Evolutionary conservation across 805 yeast genomes (phyloP).

Genomic region (Debaryomyces prosopidis): DNA sequence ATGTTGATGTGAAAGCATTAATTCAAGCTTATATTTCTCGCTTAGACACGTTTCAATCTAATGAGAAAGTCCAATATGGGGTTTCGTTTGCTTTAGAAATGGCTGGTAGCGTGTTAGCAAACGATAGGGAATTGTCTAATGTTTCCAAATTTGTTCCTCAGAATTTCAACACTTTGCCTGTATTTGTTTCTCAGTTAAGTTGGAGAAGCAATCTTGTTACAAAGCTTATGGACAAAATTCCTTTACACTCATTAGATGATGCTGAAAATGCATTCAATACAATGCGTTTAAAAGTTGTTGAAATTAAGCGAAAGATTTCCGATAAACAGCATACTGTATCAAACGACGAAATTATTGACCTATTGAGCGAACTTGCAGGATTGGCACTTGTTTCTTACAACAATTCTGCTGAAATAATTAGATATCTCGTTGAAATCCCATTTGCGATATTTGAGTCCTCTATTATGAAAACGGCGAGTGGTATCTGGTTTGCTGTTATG

Average conservation of each 20-base stretch:
- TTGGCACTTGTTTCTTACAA: slow-evolving; percentile 30
- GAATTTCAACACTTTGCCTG: slow-evolving; percentile 61
- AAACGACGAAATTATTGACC: slow-evolving; percentile 32
- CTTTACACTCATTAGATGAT: slow-evolving; percentile 26
- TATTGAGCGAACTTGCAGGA: slow-evolving; percentile 48
- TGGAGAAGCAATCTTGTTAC: slow-evolving; percentile 56
- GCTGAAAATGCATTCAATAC: slow-evolving; percentile 26
- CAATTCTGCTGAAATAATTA: slow-evolving; percentile 47
- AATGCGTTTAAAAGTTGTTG: slow-evolving; percentile 25
- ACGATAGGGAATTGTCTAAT: slow-evolving; percentile 64
- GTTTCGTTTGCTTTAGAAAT: slow-evolving; percentile 87
- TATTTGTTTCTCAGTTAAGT: slow-evolving; percentile 72
- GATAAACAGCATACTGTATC: slow-evolving; percentile 9
- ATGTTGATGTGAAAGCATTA: slow-evolving; percentile 74
- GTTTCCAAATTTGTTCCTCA: slow-evolving; percentile 38
- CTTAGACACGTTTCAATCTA: slow-evolving; percentile 28
- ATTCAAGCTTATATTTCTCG: slow-evolving; percentile 72
- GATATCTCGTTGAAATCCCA: slow-evolving; percentile 66
- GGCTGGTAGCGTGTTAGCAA: slow-evolving; percentile 72
- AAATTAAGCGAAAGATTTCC: slow-evolving; percentile 11
- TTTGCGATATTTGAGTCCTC: slow-evolving; percentile 62
- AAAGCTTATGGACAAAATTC: slow-evolving; percentile 30
- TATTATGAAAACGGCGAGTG: slow-evolving; percentile 62
- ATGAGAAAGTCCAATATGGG: slow-evolving; percentile 61
- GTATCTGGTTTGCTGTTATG: slow-evolving; percentile 80